phyloP scores from a whole-genome alignment of 2,329 filamentous ascomycete genomes.

The Cladosporium colombiae region DNA sequence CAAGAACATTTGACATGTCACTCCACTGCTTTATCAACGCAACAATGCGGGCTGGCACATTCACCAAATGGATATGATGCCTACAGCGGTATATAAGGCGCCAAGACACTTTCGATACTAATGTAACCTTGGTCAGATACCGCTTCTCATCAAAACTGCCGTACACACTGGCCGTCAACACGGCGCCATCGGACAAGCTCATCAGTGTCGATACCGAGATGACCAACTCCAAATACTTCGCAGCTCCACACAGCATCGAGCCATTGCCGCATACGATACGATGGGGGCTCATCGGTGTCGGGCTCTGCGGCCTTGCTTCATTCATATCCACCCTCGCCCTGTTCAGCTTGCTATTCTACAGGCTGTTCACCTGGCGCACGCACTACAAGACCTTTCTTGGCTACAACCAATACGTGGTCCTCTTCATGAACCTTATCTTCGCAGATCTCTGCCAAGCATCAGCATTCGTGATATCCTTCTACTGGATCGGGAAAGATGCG shows the following conservation, averaged over 20 bases:
- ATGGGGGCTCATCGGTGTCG: constrained; percentile 35
- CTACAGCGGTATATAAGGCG: not conserved
- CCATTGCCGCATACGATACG: constrained; percentile 27
- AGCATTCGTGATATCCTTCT: constrained; percentile 63
- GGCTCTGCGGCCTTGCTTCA: constrained; percentile 34
- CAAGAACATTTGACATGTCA: not conserved
- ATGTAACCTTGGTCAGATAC: not conserved
- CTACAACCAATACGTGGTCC: constrained; percentile 66
- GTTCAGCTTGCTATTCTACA: constrained; percentile 34
- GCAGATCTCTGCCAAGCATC: constrained; percentile 68
- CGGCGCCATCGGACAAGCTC: not conserved
- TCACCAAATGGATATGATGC: not conserved
- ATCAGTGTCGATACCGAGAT: not conserved
- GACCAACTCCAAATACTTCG: constrained; percentile 28
- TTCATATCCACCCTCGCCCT: constrained; percentile 32
- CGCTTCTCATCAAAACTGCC: not conserved
- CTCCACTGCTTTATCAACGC: not conserved
- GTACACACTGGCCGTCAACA: not conserved
- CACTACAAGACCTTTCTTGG: constrained; percentile 36
- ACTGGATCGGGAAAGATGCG: constrained; percentile 57
- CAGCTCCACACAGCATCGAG: constrained; percentile 33
- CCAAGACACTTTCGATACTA: not conserved
- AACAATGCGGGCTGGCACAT: not conserved
- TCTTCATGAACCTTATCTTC: constrained; percentile 69
- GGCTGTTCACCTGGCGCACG: constrained; percentile 35